Evolutionary conservation across 1,284 basidiomycete genomes (phyloP).

Genomic region (Malassezia equina): DNA sequence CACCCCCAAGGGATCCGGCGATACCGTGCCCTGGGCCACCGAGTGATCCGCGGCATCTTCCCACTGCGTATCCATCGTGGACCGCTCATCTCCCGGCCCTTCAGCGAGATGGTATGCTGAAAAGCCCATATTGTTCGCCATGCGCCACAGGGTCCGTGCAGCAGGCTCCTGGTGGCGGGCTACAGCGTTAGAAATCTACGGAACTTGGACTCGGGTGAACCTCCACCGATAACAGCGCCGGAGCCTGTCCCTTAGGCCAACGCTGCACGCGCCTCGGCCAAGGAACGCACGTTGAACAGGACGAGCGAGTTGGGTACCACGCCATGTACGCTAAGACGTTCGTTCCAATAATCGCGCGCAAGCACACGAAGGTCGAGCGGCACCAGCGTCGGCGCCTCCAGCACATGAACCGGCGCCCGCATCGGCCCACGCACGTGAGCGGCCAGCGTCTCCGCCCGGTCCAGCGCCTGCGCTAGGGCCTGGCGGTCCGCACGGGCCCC

Average conservation of each 20-base stretch:
- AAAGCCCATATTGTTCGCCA: background rate
- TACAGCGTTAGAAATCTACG: background rate
- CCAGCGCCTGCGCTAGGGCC: constrained; percentile 20
- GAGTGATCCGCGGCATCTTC: background rate
- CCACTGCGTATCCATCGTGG: background rate
- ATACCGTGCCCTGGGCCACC: background rate
- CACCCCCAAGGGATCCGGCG: background rate
- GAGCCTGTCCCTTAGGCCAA: background rate
- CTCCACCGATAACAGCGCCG: constrained; percentile 1
- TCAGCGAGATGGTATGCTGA: background rate
- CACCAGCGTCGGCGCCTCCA: constrained; percentile 26
- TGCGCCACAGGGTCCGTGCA: background rate
- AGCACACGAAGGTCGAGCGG: constrained; percentile 26
- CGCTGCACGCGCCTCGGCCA: constrained; percentile 3
- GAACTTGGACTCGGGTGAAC: background rate
- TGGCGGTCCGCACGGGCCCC: constrained; percentile 23
- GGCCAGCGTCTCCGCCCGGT: constrained; percentile 21
- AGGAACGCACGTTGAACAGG: constrained; percentile 4
- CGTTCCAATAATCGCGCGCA: constrained; percentile 26
- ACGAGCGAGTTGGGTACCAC: background rate
- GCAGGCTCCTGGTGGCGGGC: background rate
- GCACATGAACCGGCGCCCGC: constrained; percentile 30
- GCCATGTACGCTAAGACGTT: background rate
- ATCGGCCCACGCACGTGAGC: constrained; percentile 1
- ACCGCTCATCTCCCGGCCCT: background rate